phyloP scores from a whole-genome alignment of 148 eudicot species.

The Arbutus unedo region DNA sequence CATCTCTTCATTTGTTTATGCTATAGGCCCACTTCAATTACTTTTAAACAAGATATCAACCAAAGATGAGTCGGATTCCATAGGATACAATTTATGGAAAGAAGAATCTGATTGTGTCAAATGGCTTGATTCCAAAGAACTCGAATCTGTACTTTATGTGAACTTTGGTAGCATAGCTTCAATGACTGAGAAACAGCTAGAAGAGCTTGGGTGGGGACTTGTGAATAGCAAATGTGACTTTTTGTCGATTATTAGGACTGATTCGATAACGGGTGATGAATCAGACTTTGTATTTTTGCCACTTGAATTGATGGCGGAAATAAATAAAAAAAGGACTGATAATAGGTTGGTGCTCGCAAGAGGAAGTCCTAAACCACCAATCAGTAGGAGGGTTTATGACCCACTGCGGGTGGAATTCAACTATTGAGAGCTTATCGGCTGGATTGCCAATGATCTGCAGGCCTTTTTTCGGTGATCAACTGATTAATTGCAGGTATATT shows the following conservation, averaged over 20 bases:
- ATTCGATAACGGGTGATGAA: not conserved
- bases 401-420: not conserved
- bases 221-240: not conserved
- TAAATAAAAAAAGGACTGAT: conserved; percentile 8
- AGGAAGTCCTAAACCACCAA: not conserved
- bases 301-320: conserved; percentile 2
- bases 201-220: conserved; percentile 1
- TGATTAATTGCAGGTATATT: not conserved
- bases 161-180: conserved; percentile 9
- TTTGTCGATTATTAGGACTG: not conserved
- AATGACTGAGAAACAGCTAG: not conserved
- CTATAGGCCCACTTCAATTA: not conserved
- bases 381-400: not conserved
- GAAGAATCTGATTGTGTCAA: conserved; percentile 17
- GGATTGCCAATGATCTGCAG: not conserved
- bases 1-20: conserved; percentile 4
- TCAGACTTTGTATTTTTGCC: not conserved
- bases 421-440: not conserved
- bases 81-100: not conserved
- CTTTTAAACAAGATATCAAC: not conserved
- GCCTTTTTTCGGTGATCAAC: conserved; percentile 11
- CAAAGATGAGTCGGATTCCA: not conserved
- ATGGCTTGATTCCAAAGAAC: conserved; percentile 9
- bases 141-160: conserved; percentile 2
- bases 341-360: conserved; percentile 15